Evolutionary conservation across 768 basidiomycete species (phyloP), one percentile per base, ranked within the genome.

Genomic region (Boletus rufocinnamomeus): DNA sequence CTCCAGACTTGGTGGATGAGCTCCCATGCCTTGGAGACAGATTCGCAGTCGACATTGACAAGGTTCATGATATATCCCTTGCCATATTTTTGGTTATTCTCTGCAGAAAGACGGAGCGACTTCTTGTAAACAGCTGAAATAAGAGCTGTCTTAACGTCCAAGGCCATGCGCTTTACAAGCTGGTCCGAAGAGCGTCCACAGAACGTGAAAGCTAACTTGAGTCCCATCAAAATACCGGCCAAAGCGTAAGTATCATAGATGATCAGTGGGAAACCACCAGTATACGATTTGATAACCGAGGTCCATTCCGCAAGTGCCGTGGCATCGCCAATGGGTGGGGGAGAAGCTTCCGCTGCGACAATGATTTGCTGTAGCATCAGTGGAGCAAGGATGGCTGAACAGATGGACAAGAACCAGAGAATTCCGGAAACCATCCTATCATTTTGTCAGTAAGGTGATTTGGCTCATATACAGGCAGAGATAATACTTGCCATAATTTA

Each of bases 101-200:
- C 62, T 10, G 66, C 61, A 45, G 68, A 69, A 38, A 71, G 60
- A 41, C 66, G 68, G 23, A 71, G 63, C 16, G 70, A 56, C 60
- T 71, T 71, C 61, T 72, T 67, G 60, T 72, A 71, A 50, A 71
- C 70, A 16, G 70, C 70, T 0, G 65, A 67, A 48, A 69, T 62
- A 37, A 71, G 68, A n/a, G 60, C 32, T 21, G 70, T 71, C 60
- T 71, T 72, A n/a, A 72, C 63, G 46, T 70, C 62, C 58, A 72
- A 40, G 40, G 61, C 61, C 63, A 71, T 72, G 30, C 70, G 66
- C 60, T 63, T 67, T 23, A 72, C 68, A 19, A 71, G 58, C 6
- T 71, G 70, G 45, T 71, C 70, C 2, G 71, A 61, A 21, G 70
- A 62, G 49, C 70, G 70, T 25, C 70, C 70, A 47, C 63, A 72